phyloP scores from a whole-genome alignment of 2,329 filamentous ascomycete species.

The Mycocentrospora acerina region DNA sequence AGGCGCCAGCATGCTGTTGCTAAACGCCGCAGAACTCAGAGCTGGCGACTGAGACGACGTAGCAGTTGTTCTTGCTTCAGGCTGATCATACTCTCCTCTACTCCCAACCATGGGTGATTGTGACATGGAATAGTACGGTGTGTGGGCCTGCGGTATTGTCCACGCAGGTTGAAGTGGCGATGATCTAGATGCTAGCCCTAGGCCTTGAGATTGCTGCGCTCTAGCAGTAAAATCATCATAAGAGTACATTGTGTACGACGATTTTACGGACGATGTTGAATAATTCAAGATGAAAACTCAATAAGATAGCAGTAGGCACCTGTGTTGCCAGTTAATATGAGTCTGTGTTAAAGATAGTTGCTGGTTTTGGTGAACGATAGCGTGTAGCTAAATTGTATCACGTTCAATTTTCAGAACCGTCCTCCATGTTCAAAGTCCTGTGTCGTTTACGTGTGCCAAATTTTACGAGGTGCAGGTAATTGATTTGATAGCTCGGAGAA shows the following conservation, averaged over 20 bases:
- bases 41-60: slow-evolving; percentile 26
- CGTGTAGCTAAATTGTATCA: too few species aligned
- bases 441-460: too few species aligned
- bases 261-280: slow-evolving; percentile 31
- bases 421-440: too few species aligned
- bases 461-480: too few species aligned
- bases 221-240: slow-evolving; percentile 31
- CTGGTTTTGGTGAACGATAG: too few species aligned
- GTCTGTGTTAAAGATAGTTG: too few species aligned
- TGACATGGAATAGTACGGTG: slow-evolving; percentile 33
- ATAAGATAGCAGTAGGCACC: slow-evolving; percentile 41
- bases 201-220: slow-evolving; percentile 20
- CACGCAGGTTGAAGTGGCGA: slow-evolving; percentile 39
- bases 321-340: slow-evolving; percentile 31
- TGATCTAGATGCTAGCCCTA: slow-evolving; percentile 32
- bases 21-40: slow-evolving; percentile 21
- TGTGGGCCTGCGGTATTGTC: slow-evolving; percentile 36
- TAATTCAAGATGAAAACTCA: slow-evolving; percentile 34
- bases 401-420: too few species aligned
- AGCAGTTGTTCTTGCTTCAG: slow-evolving; percentile 25
- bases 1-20: slow-evolving; percentile 20
- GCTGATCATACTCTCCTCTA: slow-evolving; percentile 31
- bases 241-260: slow-evolving; percentile 40
- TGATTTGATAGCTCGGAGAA: too few species aligned
- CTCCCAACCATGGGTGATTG: slow-evolving; percentile 18